Conservation (phyloP, 345 rosid genomes). For the Melaleuca alternifolia region DNA sequence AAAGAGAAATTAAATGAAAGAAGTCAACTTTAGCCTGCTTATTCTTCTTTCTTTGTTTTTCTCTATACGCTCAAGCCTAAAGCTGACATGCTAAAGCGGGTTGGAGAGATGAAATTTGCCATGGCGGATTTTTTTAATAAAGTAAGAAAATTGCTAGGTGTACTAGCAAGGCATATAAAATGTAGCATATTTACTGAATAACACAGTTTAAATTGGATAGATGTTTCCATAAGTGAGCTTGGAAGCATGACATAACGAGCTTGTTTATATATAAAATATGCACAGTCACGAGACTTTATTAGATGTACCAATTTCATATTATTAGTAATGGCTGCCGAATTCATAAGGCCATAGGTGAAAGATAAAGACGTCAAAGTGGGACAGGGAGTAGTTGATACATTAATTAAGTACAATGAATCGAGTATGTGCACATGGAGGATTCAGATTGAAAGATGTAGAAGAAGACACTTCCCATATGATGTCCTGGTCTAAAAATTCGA, state of each 20-base stretch:
- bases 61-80: no score
- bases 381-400: background rate
- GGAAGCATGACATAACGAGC: background rate
- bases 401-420: background rate
- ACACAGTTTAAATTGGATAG: background rate
- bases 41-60: background rate
- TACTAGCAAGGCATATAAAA: background rate
- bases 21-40: background rate
- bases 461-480: background rate
- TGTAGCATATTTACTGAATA: background rate
- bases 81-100: background rate
- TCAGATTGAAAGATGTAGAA: background rate
- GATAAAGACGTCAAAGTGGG: background rate
- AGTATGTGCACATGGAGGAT: background rate
- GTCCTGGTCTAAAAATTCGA: no score
- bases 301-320: background rate
- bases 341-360: background rate
- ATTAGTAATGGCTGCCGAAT: background rate
- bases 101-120: background rate
- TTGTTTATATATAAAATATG: background rate
- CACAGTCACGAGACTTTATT: background rate
- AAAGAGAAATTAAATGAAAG: background rate
- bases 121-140: background rate
- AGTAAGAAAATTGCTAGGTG: background rate
- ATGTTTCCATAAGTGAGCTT: background rate